Percentiles rank a stretch among this genome's conserved stretches.
These are phyloP conservation scores for Penicillium freii DNA, from an alignment of 2,329 filamentous ascomycete species.

Conservation along the genomic window DNA sequence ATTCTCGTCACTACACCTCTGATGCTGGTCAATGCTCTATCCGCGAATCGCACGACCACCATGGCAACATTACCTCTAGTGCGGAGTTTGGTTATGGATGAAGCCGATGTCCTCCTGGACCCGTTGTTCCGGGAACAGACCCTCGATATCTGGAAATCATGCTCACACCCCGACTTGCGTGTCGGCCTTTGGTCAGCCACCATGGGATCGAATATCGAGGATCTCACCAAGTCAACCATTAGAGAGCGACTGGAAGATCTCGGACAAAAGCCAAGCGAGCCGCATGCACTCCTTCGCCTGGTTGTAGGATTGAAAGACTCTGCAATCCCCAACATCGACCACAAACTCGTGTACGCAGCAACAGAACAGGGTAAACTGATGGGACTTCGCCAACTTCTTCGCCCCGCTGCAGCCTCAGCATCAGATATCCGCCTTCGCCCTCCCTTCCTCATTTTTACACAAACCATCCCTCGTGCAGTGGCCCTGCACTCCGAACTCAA, in stretches of 20 bases:
- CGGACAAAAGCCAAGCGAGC: conserved; percentile 17
- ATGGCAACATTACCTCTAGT: conserved; percentile 62
- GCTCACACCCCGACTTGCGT: conserved; percentile 66
- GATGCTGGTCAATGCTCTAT: conserved; percentile 71
- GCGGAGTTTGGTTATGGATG: conserved; percentile 76
- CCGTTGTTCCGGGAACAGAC: conserved; percentile 88
- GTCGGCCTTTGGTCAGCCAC: conserved; percentile 93
- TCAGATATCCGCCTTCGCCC: conserved; percentile 62
- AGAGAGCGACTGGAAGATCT: conserved; percentile 47
- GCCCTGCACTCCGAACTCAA: conserved; percentile 85
- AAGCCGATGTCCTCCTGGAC: conserved; percentile 92
- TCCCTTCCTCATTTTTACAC: conserved; percentile 92
- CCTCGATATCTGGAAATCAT: conserved; percentile 76
- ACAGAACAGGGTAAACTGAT: conserved; percentile 93
- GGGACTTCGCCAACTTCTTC: conserved; percentile 82
- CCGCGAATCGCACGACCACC: conserved; percentile 46
- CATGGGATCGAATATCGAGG: conserved; percentile 90
- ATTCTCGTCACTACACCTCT: conserved; percentile 79
- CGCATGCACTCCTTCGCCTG: conserved; percentile 66
- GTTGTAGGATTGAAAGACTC: conserved; percentile 97
- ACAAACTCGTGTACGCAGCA: conserved; percentile 85
- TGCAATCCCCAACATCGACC: conserved; percentile 85
- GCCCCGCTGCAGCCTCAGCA: conserved; percentile 61
- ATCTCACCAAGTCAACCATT: conserved; percentile 69
- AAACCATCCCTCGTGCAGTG: conserved; percentile 87